Percentiles rank a stretch among this genome's conserved stretches.
Conservation (phyloP, 202 grass and related monocot species). For the Carex sylvatica region DNA sequence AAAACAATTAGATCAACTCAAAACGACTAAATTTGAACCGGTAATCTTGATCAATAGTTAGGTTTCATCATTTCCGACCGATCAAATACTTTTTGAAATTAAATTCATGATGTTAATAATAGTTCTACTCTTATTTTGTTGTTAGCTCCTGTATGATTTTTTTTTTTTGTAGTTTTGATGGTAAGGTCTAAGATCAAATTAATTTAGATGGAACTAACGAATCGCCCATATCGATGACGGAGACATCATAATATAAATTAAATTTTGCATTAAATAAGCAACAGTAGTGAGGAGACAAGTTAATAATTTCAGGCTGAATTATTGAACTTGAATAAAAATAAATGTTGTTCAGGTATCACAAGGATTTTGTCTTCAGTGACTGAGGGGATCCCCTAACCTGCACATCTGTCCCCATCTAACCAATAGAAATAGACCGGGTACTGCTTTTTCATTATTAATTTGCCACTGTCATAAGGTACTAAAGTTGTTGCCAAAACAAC, state of each 20-base stretch:
- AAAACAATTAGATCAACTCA: background rate
- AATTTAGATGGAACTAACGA: background rate
- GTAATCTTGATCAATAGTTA: too few species aligned
- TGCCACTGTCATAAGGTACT: background rate
- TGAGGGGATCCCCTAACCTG: background rate
- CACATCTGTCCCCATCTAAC: constrained; percentile 13
- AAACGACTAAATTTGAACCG: too few species aligned
- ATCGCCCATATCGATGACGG: background rate
- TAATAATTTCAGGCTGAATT: constrained; percentile 11
- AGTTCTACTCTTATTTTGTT: background rate
- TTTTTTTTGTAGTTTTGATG: background rate
- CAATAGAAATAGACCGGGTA: constrained; percentile 18
- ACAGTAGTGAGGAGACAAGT: background rate
- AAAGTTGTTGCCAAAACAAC: background rate
- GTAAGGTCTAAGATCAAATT: background rate
- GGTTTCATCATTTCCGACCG: too few species aligned
- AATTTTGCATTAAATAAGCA: background rate
- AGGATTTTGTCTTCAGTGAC: constrained; percentile 22
- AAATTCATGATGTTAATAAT: too few species aligned
- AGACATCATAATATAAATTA: background rate
- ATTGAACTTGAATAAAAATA: constrained; percentile 3
- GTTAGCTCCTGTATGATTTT: too few species aligned
- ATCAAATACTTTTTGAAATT: background rate
- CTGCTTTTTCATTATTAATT: background rate
- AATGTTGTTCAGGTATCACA: constrained; percentile 10